These are phyloP conservation scores for Candida succiphila DNA, from an alignment of 805 yeast genomes.

Conservation along the genomic window DNA sequence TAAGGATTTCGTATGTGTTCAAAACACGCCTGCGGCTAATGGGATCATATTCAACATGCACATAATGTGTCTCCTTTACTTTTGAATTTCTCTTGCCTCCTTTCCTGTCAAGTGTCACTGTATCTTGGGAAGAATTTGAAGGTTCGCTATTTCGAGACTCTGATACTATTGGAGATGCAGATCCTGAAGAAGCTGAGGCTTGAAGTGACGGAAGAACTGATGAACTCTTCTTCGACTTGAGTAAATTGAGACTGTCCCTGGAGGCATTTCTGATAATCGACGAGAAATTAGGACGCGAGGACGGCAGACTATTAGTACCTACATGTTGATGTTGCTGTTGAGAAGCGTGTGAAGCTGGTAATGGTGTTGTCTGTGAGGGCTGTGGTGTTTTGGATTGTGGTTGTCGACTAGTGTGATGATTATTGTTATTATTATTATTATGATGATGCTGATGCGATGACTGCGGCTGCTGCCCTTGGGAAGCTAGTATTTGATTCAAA, in stretches of 20 bases:
- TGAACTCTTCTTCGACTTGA: not conserved
- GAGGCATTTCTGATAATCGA: slow-evolving; percentile 8
- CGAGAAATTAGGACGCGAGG: too few species aligned
- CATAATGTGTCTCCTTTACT: slow-evolving; percentile 78
- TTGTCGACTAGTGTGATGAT: too few species aligned
- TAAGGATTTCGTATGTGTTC: slow-evolving; percentile 81
- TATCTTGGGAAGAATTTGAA: not conserved
- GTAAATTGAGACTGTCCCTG: slow-evolving; percentile 6
- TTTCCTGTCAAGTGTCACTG: not conserved
- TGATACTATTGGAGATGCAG: slow-evolving; percentile 2
- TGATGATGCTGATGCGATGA: too few species aligned
- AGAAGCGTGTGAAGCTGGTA: too few species aligned
- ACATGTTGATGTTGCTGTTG: too few species aligned
- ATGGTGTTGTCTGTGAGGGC: too few species aligned
- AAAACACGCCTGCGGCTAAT: slow-evolving; percentile 68
- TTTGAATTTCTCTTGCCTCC: slow-evolving; percentile 7
- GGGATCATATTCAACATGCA: slow-evolving; percentile 84
- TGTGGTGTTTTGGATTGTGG: slow-evolving; percentile 5
- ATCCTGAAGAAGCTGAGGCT: not conserved
- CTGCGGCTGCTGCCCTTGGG: too few species aligned
- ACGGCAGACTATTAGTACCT: too few species aligned
- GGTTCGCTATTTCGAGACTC: not conserved
- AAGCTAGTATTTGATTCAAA: slow-evolving; percentile 13
- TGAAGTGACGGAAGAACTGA: not conserved
- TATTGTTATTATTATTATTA: too few species aligned